phyloP scores from a whole-genome alignment of 768 basidiomycete species.

The Lactarius tabidus region DNA sequence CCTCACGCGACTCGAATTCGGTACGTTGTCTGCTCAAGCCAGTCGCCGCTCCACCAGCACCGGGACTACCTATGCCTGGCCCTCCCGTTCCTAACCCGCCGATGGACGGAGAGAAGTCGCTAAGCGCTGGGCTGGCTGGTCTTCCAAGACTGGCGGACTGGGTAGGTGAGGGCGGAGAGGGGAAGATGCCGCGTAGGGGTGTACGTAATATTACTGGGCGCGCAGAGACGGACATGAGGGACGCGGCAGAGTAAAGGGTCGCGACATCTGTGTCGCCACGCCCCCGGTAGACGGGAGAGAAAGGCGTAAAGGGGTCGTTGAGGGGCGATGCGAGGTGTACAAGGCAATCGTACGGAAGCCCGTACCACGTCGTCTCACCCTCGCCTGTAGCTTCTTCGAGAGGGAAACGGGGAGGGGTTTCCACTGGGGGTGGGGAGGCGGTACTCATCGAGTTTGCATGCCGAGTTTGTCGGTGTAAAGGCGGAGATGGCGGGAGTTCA shows the following conservation, averaged over 20 bases:
- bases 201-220: constrained; percentile 33
- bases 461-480: constrained; percentile 26
- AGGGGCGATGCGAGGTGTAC: constrained; percentile 66
- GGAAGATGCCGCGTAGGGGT: constrained; percentile 37
- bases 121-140: constrained; percentile 32
- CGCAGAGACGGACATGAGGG: constrained; percentile 63
- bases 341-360: constrained; percentile 68
- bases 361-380: constrained; percentile 43
- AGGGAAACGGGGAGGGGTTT: constrained; percentile 10
- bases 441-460: constrained; percentile 28
- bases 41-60: constrained; percentile 30
- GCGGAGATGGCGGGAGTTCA: constrained; percentile 20
- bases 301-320: constrained; percentile 44
- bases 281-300: constrained; percentile 37
- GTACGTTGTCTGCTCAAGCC: constrained; percentile 40
- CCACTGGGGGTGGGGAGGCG: not conserved
- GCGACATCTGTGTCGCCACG: constrained; percentile 71
- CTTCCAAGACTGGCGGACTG: constrained; percentile 29
- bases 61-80: not conserved
- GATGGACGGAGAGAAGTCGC: constrained; percentile 25
- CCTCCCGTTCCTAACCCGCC: not conserved
- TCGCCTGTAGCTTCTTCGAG: constrained; percentile 24
- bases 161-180: constrained; percentile 16
- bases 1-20: constrained; percentile 67
- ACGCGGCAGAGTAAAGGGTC: constrained; percentile 83